Evolutionary conservation across 164 flowering plant species (phyloP), one percentile per base, ranked within the genome.

Genomic region (Saururus chinensis): DNA sequence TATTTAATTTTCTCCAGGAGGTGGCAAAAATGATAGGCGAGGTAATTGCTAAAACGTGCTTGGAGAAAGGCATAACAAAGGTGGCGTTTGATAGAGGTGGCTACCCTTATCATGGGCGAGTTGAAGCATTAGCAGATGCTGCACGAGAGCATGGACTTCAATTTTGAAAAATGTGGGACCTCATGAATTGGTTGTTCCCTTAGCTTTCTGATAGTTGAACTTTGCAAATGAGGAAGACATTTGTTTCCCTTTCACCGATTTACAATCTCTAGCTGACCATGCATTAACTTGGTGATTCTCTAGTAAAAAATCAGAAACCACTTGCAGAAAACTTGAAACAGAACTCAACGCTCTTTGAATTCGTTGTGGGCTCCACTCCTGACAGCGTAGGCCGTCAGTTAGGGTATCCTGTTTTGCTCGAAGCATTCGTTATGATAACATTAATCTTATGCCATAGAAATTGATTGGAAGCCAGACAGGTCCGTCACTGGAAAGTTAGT

Each of bases 21-120:
- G 90, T 88, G 21, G 99, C 99, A 40, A 80, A 82, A 74, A 84
- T 72, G 75, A 69, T 93, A 11, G 99, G 99, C 9, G 99, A 90
- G 80, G 71, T 57, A 40, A 88, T 93, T 67, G 99, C 97, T 53
- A 90, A 85, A 75, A 69, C 83, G 9, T 93, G 99, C 66, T 68
- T 90, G 71, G 97, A 90, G 76, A 93, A 90, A 72, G 96, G 97
- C 67, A 85, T 93, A 40, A 78, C 79, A 19, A 86, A 82, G 67
- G 97, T 93, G 49, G 97, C 89, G 20, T 90, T 90, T 71, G 99
- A 93, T 63, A 79, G 97, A 56, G 99, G 97, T 52, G 99, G 99
- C 48, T 93, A 82, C 60, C 89, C 81, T 20, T 93, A 90, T 72
- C 97, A 93, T 79, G 99, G 99, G 35, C 95, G 99, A 11, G 68